These are phyloP conservation scores for Mimosa pudica DNA, from an alignment of 306 rosid genomes.

Conservation along the genomic window DNA sequence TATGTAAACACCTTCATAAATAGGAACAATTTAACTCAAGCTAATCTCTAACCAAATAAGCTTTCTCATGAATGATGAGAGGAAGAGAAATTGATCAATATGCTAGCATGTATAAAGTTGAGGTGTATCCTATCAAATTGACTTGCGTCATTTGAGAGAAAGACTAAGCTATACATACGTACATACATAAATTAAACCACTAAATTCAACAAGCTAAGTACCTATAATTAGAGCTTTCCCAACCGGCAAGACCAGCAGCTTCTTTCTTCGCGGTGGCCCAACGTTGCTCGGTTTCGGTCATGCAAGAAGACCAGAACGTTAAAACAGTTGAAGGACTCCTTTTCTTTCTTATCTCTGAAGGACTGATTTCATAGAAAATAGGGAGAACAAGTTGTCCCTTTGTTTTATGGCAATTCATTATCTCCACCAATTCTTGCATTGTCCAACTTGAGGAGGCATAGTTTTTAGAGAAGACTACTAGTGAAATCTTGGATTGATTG, in stretches of 20 bases:
- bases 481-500: background rate
- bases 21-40: background rate
- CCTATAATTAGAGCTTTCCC: background rate
- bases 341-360: background rate
- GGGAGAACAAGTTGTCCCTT: background rate
- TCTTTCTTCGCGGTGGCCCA: background rate
- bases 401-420: background rate
- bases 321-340: background rate
- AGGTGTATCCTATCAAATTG: no score
- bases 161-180: no score
- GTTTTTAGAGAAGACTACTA: background rate
- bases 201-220: background rate
- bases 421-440: background rate
- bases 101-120: no score
- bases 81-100: background rate
- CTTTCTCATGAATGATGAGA: background rate
- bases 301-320: background rate
- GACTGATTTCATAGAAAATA: background rate
- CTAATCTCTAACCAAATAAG: background rate
- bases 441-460: background rate
- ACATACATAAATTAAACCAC: no score
- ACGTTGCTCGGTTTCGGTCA: background rate
- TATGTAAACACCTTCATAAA: no score
- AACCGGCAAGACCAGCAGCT: background rate
- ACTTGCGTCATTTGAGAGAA: no score